These are phyloP conservation scores for Neopestalotiopsis sp. DNA, from an alignment of 2,329 filamentous ascomycete genomes.

Conservation along the genomic window DNA sequence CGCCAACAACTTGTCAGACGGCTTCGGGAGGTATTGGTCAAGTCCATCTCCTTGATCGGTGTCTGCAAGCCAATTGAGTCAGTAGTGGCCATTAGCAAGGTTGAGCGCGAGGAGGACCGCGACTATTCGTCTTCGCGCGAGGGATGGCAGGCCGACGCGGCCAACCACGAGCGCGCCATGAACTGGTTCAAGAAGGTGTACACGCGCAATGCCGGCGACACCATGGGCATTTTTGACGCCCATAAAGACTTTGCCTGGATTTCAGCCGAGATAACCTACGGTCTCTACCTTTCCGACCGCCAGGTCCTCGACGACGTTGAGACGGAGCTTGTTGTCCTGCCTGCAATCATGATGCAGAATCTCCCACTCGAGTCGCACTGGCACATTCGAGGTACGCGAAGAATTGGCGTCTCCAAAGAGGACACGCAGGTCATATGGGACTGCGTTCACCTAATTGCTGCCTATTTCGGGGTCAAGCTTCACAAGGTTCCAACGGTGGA, in stretches of 20 bases:
- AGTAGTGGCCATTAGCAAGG: conserved; percentile 58
- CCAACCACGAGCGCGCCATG: conserved; percentile 57
- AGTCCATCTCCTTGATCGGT: conserved; percentile 62
- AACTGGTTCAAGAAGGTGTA: conserved; percentile 65
- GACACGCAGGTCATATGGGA: conserved; percentile 44
- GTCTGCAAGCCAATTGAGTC: conserved; percentile 69
- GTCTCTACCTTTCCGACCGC: conserved; percentile 62
- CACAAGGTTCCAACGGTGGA: conserved; percentile 34
- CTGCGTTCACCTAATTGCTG: conserved; percentile 29
- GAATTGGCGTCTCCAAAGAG: conserved; percentile 51
- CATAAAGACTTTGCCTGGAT: conserved; percentile 54
- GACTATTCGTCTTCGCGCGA: conserved; percentile 61
- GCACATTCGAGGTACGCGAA: conserved; percentile 57
- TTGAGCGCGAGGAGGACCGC: conserved; percentile 59
- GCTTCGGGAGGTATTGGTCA: conserved; percentile 64
- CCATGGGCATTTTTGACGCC: conserved; percentile 40
- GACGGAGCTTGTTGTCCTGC: conserved; percentile 59
- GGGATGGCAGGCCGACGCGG: conserved; percentile 62
- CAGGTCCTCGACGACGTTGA: conserved; percentile 58
- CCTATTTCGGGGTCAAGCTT: conserved; percentile 29
- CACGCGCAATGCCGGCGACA: conserved; percentile 48
- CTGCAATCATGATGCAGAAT: conserved; percentile 65
- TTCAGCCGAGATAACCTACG: conserved; percentile 61
- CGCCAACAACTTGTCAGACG: conserved; percentile 55
- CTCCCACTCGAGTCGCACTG: conserved; percentile 57